phyloP scores from a whole-genome alignment of 2,329 filamentous ascomycete genomes.

The Ophiocordyceps camponoti-floridani region DNA sequence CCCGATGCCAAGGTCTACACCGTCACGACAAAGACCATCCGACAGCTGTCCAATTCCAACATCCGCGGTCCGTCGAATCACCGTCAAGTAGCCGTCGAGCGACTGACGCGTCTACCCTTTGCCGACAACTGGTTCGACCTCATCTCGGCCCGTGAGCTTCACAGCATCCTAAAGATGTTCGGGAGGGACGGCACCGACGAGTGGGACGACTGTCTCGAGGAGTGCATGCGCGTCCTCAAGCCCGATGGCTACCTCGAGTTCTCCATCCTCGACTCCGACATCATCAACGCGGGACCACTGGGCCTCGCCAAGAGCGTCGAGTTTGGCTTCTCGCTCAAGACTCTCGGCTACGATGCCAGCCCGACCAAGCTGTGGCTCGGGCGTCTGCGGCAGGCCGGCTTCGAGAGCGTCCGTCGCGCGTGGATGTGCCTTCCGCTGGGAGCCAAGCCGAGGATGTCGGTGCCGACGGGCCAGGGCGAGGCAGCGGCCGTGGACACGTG shows the following conservation, averaged over 20 bases:
- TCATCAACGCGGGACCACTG: constrained; percentile 66
- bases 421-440: constrained; percentile 87
- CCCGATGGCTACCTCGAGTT: constrained; percentile 89
- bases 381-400: constrained; percentile 58
- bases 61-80: constrained; percentile 79
- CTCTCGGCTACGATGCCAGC: constrained; percentile 71
- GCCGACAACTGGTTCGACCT: constrained; percentile 75
- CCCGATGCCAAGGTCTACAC: constrained; percentile 78
- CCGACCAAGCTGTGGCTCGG: constrained; percentile 69
- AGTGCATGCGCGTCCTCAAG: constrained; percentile 83
- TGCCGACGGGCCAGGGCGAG: constrained; percentile 14
- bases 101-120: constrained; percentile 71
- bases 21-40: constrained; percentile 55
- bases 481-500: constrained; percentile 47
- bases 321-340: constrained; percentile 79
- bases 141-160: constrained; percentile 73
- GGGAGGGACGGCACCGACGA: constrained; percentile 58
- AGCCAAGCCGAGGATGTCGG: constrained; percentile 13
- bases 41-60: constrained; percentile 54
- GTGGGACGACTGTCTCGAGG: constrained; percentile 68
- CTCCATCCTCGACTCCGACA: constrained; percentile 72
- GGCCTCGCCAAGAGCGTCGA: constrained; percentile 75
- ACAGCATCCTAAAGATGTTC: constrained; percentile 62
- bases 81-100: constrained; percentile 59
- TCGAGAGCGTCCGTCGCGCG: constrained; percentile 61